Percentiles rank a stretch among this genome's conserved stretches.
Conservation (phyloP, 1,139 yeast species). For the Suhomyces guaymorum region DNA sequence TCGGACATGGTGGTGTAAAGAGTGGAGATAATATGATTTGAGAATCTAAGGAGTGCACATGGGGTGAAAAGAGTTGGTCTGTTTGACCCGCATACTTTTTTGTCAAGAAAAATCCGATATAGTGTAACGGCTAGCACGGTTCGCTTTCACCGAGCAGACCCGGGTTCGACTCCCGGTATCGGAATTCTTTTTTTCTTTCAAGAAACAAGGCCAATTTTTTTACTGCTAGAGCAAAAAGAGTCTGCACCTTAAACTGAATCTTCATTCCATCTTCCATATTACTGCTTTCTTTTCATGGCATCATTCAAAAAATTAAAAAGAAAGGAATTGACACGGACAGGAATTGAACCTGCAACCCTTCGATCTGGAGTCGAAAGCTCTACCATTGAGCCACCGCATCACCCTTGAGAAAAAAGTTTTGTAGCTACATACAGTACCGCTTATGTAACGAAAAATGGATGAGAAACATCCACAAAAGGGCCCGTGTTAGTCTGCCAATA, state of each 20-base stretch:
- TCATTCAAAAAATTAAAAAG: conserved; percentile 3
- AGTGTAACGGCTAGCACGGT: conserved; percentile 84
- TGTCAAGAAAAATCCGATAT: conserved; percentile 51
- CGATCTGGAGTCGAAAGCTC: conserved; percentile 86
- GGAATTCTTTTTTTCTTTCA: conserved; percentile 4
- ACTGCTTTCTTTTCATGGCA: not conserved
- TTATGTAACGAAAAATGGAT: too few relatives aligned
- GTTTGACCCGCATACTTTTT: not conserved
- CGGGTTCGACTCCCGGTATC: conserved; percentile 85
- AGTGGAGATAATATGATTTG: too few relatives aligned
- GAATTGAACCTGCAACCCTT: conserved; percentile 49
- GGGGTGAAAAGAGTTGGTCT: not conserved
- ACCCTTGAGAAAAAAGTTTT: conserved; percentile 2
- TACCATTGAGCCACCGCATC: conserved; percentile 89
- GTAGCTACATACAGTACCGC: not conserved
- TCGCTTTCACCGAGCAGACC: conserved; percentile 82
- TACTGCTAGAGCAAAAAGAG: too few relatives aligned
- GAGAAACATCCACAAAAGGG: too few relatives aligned
- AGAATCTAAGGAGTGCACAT: too few relatives aligned
- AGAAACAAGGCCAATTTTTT: too few relatives aligned
- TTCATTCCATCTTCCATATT: too few relatives aligned
- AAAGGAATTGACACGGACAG: conserved; percentile 23
- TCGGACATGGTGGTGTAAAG: conserved; percentile 45
- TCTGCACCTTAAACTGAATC: too few relatives aligned
- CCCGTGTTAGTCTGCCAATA: too few relatives aligned